phyloP scores from a whole-genome alignment of 2,329 filamentous ascomycete genomes.

The Aspergillus sp. region DNA sequence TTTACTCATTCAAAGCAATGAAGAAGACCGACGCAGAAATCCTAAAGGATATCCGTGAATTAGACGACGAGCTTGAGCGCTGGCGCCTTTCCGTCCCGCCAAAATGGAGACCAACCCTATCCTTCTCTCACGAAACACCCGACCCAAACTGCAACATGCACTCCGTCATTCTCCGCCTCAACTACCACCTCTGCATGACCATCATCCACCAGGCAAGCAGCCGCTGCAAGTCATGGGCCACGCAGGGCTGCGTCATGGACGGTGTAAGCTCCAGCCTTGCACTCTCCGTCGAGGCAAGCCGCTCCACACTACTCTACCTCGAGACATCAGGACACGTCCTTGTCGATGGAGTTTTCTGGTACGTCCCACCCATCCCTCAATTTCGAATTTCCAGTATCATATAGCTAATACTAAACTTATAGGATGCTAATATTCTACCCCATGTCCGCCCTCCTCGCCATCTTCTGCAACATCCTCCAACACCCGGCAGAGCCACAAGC shows the following conservation, averaged over 20 bases:
- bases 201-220: constrained; percentile 58
- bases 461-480: constrained; percentile 57
- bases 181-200: constrained; percentile 57
- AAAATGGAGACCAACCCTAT: constrained; percentile 49
- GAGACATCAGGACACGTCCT: constrained; percentile 45
- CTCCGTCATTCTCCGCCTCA: constrained; percentile 51
- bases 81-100: constrained; percentile 54
- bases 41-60: constrained; percentile 54
- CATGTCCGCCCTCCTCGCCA: constrained; percentile 52
- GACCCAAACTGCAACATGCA: constrained; percentile 47
- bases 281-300: constrained; percentile 56
- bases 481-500: constrained; percentile 48
- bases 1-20: constrained; percentile 52
- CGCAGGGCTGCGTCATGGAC: constrained; percentile 39
- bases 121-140: constrained; percentile 37
- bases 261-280: constrained; percentile 55
- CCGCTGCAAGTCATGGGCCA: constrained; percentile 48
- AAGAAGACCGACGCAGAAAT: constrained; percentile 57
- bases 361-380: constrained; percentile 18
- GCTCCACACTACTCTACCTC: constrained; percentile 55
- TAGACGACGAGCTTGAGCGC: constrained; percentile 57
- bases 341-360: constrained; percentile 53
- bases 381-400: neutral
- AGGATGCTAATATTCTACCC: constrained; percentile 61
- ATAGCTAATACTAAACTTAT: neutral